Base-by-base conservation (phyloP, 768 basidiomycete species). In the Cubamyces sp. region DNA sequence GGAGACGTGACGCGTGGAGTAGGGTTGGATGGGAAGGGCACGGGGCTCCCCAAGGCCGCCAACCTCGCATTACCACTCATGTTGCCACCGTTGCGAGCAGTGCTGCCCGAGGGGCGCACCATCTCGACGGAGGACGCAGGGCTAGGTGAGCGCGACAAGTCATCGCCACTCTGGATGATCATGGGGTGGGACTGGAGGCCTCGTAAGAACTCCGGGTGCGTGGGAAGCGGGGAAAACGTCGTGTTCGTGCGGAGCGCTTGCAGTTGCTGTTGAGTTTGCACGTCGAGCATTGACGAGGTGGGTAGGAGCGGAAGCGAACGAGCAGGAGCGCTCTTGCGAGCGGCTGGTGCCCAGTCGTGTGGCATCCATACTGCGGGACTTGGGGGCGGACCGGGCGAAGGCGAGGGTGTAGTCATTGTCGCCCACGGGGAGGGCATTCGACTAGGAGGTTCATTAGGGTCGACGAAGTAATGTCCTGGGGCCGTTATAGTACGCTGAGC, bases 341-440 rank as follows among this genome's bases (percentile, higher is more conserved):
- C 14, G 19, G 19, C 26, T 12, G 54, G 48, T 9, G 57, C 42
- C 63, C 63, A 64, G n/a, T 64, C 63, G 40, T 55, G 57, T 25
- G 54, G 63, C 54, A 57, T 60, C 63, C 63, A 64, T 5, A 60
- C 54, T 14, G 63, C 63, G 30, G 63, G 63, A 28, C 63, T 64
- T 0, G 63, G 63, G 1, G 63, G 63, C 6, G 63, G 63, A 1
- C 63, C 58, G 5, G 63, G 63, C 7, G 63, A 64, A 6, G 58
- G 63, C 16, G 54, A 56, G 0, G 63, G 63, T 15, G 54, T 64
- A 2, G 48, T 39, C 46, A 60, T 60, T 14, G 54, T 59, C 11
- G 53, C 54, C 63, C 63, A 64, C 2, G 63, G 63, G 18, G 63
- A 60, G 1, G 54, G 43, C 8, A 51, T 48, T 0, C 58, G 53